A percentile compares a stretch with the other conserved stretches of the same genome.
These are phyloP conservation scores for Paecilomyces niveus DNA, from an alignment of 2,329 filamentous ascomycete genomes.

Conservation along the genomic window DNA sequence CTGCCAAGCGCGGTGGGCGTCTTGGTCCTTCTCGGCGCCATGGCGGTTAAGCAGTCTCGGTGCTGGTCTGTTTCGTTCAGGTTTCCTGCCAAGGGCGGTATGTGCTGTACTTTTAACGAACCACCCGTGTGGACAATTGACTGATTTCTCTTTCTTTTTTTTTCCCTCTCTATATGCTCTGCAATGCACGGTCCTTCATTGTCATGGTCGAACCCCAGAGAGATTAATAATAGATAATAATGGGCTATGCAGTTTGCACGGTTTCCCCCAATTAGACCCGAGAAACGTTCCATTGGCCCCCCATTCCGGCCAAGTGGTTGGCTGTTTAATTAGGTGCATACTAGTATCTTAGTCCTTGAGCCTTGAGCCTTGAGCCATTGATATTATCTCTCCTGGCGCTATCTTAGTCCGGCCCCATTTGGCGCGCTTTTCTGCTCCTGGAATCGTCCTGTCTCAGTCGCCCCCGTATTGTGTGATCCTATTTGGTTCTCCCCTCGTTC, in stretches of 20 bases:
- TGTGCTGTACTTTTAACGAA: slow-evolving; percentile 4
- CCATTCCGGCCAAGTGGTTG: neutral
- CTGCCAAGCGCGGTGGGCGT: slow-evolving; percentile 15
- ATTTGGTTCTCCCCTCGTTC: neutral
- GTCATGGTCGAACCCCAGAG: neutral
- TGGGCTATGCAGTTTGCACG: neutral
- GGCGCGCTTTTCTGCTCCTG: neutral
- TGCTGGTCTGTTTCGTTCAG: neutral
- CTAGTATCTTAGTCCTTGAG: neutral
- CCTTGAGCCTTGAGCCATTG: neutral
- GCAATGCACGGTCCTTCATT: neutral
- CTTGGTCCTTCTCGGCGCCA: slow-evolving; percentile 29
- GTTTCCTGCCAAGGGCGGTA: neutral
- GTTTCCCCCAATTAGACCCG: neutral
- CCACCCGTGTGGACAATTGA: neutral
- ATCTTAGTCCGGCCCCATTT: neutral
- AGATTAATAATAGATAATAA: neutral
- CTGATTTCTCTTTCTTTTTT: neutral
- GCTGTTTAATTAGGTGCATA: neutral
- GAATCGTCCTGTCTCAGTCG: neutral
- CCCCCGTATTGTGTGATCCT: neutral
- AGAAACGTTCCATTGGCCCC: neutral
- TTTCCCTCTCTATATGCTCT: neutral
- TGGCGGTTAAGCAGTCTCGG: slow-evolving; percentile 6
- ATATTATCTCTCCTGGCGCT: neutral